Base-by-base conservation (phyloP, 148 eudicot genomes). In the Chenopodium berlandieri region DNA sequence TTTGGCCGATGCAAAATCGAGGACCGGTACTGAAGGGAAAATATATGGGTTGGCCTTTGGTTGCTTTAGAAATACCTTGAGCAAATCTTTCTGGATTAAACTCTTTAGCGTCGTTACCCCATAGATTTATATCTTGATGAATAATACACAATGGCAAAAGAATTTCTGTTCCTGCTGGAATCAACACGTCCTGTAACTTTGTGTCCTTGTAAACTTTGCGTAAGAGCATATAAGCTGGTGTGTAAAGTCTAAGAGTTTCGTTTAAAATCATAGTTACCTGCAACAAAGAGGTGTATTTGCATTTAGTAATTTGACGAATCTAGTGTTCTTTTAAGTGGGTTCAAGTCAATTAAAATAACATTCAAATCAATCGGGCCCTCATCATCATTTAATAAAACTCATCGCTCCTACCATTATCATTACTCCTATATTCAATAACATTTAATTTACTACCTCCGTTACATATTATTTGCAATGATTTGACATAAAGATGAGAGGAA, bases 11-110 rank as follows among this genome's bases (percentile, higher is more conserved):
- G 58, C 87, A 85, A 10, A 75, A 66, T 44, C 87, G 75, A 5
- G 87, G 87, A 25, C 87, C 87, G 32, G 82, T 74, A 32, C 82
- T 72, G 58, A 85, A 82, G 12, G 85, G 82, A 22, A 81, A 78
- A 52, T 69, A 82, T 5, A 80, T 69, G 2, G 66, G 75, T 48
- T 80, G 54, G 9, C 81, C 75, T 47, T 80, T 76, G 27, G 83
- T 76, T 2, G 86, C 88, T 75, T 76, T 83, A 1, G 81, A 82
- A 27, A 83, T 77, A 2, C 88, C 88, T 76, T 76, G 81, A 7
- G 64, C 23, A 58, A 86, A 86, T 73, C 88, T 83, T 31, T 86
- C 85, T 0, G 85, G 88, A 16, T 83, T 82, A 32, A 86, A 86
- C 23, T 79, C 83, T 66, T 86, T 80, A 2, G 85, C 88, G 64